These are phyloP conservation scores for Xylaria multiplex DNA, from an alignment of 2,329 filamentous ascomycete species.

Conservation along the genomic window DNA sequence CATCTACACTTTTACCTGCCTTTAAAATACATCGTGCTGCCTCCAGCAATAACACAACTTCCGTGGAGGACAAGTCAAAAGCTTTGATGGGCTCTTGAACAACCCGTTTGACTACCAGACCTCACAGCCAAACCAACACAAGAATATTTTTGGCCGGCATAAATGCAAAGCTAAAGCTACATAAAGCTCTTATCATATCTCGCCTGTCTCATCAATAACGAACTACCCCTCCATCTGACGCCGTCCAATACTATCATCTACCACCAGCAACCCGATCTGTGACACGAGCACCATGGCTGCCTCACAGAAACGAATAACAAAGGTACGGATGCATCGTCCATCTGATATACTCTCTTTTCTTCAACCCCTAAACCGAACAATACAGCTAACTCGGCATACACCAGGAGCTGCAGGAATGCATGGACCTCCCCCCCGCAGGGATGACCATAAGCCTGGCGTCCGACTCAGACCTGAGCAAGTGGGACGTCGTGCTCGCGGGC, in stretches of 20 bases:
- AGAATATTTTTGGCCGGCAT: too few species aligned
- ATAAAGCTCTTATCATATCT: too few species aligned
- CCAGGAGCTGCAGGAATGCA: constrained; percentile 66
- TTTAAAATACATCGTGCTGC: too few species aligned
- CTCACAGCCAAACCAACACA: too few species aligned
- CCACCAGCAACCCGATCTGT: neutral
- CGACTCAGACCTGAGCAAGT: constrained; percentile 61
- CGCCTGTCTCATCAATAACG: neutral
- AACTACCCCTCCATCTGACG: constrained; percentile 20
- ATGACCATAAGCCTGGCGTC: constrained; percentile 59
- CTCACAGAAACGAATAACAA: constrained; percentile 48
- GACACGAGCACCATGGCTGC: constrained; percentile 42
- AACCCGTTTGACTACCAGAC: too few species aligned
- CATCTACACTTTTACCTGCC: too few species aligned
- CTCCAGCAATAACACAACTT: too few species aligned
- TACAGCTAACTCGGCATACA: too few species aligned
- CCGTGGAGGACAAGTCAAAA: too few species aligned
- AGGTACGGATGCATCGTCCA: constrained; percentile 38
- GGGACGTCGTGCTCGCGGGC: constrained; percentile 61
- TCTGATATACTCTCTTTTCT: constrained; percentile 22
- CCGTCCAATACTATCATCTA: neutral
- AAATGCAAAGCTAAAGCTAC: neutral
- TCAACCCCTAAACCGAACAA: neutral
- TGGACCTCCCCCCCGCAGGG: constrained; percentile 57
- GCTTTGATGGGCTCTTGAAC: too few species aligned